phyloP scores from a whole-genome alignment of 768 basidiomycete genomes.

The Calocybe gangraenosa region DNA sequence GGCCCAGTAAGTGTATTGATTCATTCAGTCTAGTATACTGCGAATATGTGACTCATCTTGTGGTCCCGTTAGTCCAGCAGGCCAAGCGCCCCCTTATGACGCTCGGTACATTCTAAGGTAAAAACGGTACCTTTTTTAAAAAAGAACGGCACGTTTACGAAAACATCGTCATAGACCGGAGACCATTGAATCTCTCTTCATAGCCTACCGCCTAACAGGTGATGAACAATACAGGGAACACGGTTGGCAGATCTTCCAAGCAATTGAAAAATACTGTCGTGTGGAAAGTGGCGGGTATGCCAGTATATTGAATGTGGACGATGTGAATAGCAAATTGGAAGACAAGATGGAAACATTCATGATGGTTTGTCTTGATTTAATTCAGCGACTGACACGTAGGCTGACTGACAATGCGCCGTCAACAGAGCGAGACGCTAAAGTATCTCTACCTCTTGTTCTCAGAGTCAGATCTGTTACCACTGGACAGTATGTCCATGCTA shows the following conservation, averaged over 20 bases:
- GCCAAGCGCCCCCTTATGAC: slow-evolving; percentile 55
- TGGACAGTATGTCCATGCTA: slow-evolving; percentile 56
- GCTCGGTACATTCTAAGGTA: slow-evolving; percentile 89
- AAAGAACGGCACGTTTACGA: too few species aligned
- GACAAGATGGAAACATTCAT: slow-evolving; percentile 98
- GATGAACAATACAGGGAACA: slow-evolving; percentile 74
- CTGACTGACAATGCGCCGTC: background rate
- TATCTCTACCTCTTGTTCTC: slow-evolving; percentile 90
- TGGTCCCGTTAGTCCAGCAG: slow-evolving; percentile 18
- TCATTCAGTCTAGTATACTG: background rate
- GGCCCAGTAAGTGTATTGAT: slow-evolving; percentile 40
- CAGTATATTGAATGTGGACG: slow-evolving; percentile 81
- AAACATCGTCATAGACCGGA: too few species aligned
- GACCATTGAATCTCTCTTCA: slow-evolving; percentile 50
- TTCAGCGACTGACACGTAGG: background rate
- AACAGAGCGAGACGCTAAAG: slow-evolving; percentile 85
- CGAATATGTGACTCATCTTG: background rate
- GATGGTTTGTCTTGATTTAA: slow-evolving; percentile 44
- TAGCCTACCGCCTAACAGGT: slow-evolving; percentile 87
- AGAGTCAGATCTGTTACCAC: slow-evolving; percentile 66
- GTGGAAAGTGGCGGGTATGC: slow-evolving; percentile 83
- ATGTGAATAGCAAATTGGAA: slow-evolving; percentile 57
- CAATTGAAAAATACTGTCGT: slow-evolving; percentile 82
- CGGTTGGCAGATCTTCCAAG: slow-evolving; percentile 89
- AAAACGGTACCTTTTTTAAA: too few species aligned